These are phyloP conservation scores for Tricholoma bakamatsutake DNA, from an alignment of 768 basidiomycete genomes.

Conservation along the genomic window DNA sequence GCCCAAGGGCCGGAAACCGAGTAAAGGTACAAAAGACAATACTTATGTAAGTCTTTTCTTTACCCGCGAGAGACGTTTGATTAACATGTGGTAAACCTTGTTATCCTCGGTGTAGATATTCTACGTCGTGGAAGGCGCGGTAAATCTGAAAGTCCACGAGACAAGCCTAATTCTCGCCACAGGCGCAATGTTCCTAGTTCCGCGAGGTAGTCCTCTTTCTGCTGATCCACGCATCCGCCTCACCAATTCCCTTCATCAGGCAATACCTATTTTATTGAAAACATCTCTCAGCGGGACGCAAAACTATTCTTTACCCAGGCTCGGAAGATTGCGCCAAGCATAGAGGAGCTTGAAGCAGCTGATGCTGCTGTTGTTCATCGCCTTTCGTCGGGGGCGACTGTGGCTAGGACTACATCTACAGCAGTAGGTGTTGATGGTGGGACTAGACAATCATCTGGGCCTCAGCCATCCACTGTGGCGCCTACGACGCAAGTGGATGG, in stretches of 20 bases:
- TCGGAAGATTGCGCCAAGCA: conserved; percentile 30
- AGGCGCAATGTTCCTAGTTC: conserved; percentile 86
- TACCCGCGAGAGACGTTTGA: not conserved
- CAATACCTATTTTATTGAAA: conserved; percentile 88
- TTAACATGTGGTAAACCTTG: not conserved
- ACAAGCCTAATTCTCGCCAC: conserved; percentile 70
- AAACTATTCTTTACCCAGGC: conserved; percentile 93
- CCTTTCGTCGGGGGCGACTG: conserved; percentile 8
- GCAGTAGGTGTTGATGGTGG: conserved; percentile 1
- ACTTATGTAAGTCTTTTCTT: conserved; percentile 37
- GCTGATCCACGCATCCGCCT: not conserved
- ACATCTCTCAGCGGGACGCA: conserved; percentile 74
- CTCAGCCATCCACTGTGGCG: conserved; percentile 9
- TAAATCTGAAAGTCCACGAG: conserved; percentile 78
- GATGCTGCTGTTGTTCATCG: not conserved
- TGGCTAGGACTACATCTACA: not conserved
- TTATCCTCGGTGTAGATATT: conserved; percentile 30
- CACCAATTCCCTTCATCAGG: conserved; percentile 38
- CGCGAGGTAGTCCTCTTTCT: conserved; percentile 54
- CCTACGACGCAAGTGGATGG: conserved; percentile 3
- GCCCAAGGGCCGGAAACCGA: conserved; percentile 69
- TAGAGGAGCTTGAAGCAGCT: not conserved
- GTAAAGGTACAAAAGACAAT: conserved; percentile 89
- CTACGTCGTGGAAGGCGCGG: conserved; percentile 79
- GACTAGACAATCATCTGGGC: not conserved